Conservation (phyloP, 2,329 filamentous ascomycete species). For the Alternaria arbusti region DNA sequence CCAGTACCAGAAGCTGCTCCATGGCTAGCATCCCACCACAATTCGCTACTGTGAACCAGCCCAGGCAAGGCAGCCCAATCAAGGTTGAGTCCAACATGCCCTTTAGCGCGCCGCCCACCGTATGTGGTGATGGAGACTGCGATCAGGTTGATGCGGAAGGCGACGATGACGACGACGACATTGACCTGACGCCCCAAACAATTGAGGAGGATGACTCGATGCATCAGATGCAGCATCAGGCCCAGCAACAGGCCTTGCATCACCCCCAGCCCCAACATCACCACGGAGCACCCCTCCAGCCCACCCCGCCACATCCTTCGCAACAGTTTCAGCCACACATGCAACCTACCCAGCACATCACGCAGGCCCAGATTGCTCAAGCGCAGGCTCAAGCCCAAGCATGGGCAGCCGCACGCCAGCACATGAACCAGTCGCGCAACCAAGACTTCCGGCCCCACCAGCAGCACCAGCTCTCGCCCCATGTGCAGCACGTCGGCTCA, state of each 20-base stretch:
- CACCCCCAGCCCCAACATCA: slow-evolving; percentile 22
- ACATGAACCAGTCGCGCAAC: slow-evolving; percentile 47
- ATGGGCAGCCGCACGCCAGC: slow-evolving; percentile 44
- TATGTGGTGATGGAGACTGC: slow-evolving; percentile 31
- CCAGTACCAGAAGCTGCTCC: slow-evolving; percentile 33
- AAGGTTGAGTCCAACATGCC: slow-evolving; percentile 30
- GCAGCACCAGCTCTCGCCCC: slow-evolving; percentile 37
- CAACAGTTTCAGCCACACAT: slow-evolving; percentile 35
- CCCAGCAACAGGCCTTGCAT: slow-evolving; percentile 8
- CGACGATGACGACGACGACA: slow-evolving; percentile 45
- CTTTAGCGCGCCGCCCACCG: slow-evolving; percentile 42
- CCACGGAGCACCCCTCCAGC: slow-evolving; percentile 35
- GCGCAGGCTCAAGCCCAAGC: slow-evolving; percentile 35
- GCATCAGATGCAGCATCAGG: slow-evolving; percentile 22
- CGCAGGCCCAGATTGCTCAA: slow-evolving; percentile 37
- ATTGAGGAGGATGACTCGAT: slow-evolving; percentile 30
- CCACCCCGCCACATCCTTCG: slow-evolving; percentile 38
- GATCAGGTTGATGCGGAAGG: slow-evolving; percentile 46
- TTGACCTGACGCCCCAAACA: slow-evolving; percentile 38
- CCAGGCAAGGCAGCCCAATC: slow-evolving; percentile 23
- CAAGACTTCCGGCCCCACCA: slow-evolving; percentile 39
- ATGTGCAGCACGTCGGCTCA: slow-evolving; percentile 38
- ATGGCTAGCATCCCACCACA: slow-evolving; percentile 39
- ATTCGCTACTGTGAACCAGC: slow-evolving; percentile 24
- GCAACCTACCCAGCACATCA: slow-evolving; percentile 36